Percentiles rank a stretch among this genome's conserved stretches.
phyloP scores from a whole-genome alignment of 495 filamentous ascomycete species.

The Coniosporium apollinis region DNA sequence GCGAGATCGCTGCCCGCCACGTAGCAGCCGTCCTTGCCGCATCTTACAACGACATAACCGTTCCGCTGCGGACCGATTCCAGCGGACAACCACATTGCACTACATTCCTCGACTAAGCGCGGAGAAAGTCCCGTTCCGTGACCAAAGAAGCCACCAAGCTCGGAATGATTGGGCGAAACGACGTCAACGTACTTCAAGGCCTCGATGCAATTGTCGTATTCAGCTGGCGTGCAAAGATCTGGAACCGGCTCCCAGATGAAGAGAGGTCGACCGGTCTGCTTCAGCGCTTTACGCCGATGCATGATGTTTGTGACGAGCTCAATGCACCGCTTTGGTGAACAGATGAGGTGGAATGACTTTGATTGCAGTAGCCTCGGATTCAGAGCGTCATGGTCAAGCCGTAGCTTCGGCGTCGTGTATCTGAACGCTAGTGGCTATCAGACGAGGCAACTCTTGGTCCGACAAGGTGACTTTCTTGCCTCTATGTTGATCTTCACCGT shows the following conservation, averaged over 20 bases:
- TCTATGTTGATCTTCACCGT: slow-evolving; percentile 41
- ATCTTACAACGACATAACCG: slow-evolving; percentile 35
- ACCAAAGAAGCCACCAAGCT: slow-evolving; percentile 68
- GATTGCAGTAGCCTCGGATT: slow-evolving; percentile 43
- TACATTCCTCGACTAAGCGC: no score
- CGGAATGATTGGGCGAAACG: slow-evolving; percentile 75
- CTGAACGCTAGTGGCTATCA: slow-evolving; percentile 47
- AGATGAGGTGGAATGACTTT: slow-evolving; percentile 75
- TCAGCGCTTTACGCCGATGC: slow-evolving; percentile 15
- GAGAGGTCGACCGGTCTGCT: slow-evolving; percentile 32
- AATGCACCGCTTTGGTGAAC: slow-evolving; percentile 61
- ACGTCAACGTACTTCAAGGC: slow-evolving; percentile 62
- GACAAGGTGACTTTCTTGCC: no score
- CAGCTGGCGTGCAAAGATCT: slow-evolving; percentile 61
- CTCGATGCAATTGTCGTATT: slow-evolving; percentile 55
- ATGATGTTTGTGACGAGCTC: slow-evolving; percentile 49
- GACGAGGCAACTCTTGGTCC: no score
- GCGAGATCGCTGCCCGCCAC: slow-evolving; percentile 24
- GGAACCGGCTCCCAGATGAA: slow-evolving; percentile 95
- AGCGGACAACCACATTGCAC: slow-evolving; percentile 31
- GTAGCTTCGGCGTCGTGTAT: slow-evolving; percentile 74
- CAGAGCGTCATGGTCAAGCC: slow-evolving; percentile 46
- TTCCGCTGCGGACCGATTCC: slow-evolving; percentile 31
- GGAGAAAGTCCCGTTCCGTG: no score
- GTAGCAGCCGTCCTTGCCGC: slow-evolving; percentile 44